These are phyloP conservation scores for Ganoderma lingzhi DNA, from an alignment of 1,284 basidiomycete genomes.

Conservation along the genomic window DNA sequence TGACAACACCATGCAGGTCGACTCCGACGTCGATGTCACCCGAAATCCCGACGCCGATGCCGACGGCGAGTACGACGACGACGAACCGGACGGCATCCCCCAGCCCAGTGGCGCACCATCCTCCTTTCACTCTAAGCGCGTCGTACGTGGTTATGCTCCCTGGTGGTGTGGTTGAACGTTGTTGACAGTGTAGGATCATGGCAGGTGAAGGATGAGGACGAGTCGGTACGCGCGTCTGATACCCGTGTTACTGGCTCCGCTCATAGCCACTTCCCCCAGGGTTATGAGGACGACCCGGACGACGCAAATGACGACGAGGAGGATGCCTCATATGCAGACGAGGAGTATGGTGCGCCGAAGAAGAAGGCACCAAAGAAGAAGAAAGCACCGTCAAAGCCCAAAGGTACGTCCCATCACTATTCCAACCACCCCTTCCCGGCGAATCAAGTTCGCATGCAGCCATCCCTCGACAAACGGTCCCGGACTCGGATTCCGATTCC, in stretches of 20 bases:
- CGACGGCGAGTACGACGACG: constrained; percentile 48
- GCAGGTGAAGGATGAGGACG: constrained; percentile 64
- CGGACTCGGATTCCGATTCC: constrained; percentile 82
- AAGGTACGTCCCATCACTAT: constrained; percentile 53
- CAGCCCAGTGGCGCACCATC: constrained; percentile 38
- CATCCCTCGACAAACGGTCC: constrained; percentile 53
- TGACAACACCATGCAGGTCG: constrained; percentile 51
- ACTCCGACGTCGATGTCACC: constrained; percentile 52
- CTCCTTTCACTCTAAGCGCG: constrained; percentile 41
- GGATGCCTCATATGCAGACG: constrained; percentile 80
- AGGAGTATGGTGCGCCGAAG: constrained; percentile 67
- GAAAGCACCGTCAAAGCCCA: constrained; percentile 68
- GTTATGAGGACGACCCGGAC: constrained; percentile 66
- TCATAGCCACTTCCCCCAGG: constrained; percentile 50
- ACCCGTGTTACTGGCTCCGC: constrained; percentile 33
- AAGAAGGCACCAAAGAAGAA: constrained; percentile 75
- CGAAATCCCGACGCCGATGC: constrained; percentile 50
- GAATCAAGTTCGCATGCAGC: constrained; percentile 41
- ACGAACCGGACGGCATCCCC: constrained; percentile 38
- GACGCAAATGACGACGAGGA: constrained; percentile 63
- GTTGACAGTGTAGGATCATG: constrained; percentile 29
- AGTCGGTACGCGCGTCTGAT: constrained; percentile 61
- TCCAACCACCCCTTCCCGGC: background rate
- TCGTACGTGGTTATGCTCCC: constrained; percentile 39
- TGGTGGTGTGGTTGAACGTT: constrained; percentile 28